phyloP scores from a whole-genome alignment of 2,329 filamentous ascomycete genomes.

The Fusarium camptoceras region DNA sequence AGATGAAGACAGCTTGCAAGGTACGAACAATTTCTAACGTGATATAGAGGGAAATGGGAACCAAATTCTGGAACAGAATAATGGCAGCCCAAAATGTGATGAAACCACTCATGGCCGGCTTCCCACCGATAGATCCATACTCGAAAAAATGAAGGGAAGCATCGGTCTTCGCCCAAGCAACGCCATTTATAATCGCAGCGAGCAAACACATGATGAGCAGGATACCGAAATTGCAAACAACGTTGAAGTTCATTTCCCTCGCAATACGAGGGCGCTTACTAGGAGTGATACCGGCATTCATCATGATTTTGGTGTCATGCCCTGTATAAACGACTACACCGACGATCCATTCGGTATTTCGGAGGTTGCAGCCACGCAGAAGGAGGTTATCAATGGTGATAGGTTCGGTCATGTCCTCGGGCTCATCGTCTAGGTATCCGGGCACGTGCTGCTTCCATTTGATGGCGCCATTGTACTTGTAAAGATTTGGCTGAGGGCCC shows the following conservation, averaged over 20 bases:
- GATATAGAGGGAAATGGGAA: constrained; percentile 98
- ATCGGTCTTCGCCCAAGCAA: constrained; percentile 79
- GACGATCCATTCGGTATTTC: constrained; percentile 96
- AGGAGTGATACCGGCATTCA: constrained; percentile 95
- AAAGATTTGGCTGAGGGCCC: constrained; percentile 90
- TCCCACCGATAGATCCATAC: constrained; percentile 82
- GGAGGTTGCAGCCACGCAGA: constrained; percentile 89
- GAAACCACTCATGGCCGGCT: constrained; percentile 83
- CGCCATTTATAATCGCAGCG: constrained; percentile 84
- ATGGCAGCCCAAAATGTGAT: constrained; percentile 97
- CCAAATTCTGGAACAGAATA: constrained; percentile 97
- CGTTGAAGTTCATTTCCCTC: constrained; percentile 95
- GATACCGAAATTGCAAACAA: constrained; percentile 95
- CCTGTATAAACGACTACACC: constrained; percentile 95
- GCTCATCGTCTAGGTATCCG: constrained; percentile 69
- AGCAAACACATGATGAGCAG: constrained; percentile 90
- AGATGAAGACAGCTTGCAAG: constrained; percentile 95
- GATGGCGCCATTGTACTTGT: constrained; percentile 91
- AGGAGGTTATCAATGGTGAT: constrained; percentile 96
- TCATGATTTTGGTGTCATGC: constrained; percentile 98
- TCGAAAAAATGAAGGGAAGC: constrained; percentile 87
- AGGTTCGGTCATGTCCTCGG: constrained; percentile 87
- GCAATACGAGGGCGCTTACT: constrained; percentile 93
- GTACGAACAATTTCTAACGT: constrained; percentile 95
- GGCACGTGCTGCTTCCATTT: constrained; percentile 83